phyloP scores from a whole-genome alignment of 306 rosid genomes.

The Gynostemma pentaphyllum region DNA sequence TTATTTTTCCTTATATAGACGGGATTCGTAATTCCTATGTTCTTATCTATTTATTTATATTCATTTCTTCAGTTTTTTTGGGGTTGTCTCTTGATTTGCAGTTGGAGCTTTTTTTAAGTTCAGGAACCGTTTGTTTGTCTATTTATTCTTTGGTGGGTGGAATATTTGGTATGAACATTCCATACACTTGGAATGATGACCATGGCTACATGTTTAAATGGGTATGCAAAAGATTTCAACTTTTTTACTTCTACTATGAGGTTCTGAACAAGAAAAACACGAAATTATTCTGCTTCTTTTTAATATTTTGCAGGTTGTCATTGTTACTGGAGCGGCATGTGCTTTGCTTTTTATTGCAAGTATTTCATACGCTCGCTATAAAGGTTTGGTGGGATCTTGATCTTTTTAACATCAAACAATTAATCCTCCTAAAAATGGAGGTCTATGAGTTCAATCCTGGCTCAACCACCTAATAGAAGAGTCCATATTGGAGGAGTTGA shows the following conservation, averaged over 20 bases:
- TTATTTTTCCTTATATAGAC: constrained; percentile 9
- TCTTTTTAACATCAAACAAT: neutral
- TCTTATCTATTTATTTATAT: neutral
- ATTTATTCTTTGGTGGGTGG: constrained; percentile 46
- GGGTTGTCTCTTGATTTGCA: constrained; percentile 20
- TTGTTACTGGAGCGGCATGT: constrained; percentile 20
- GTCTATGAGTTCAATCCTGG: neutral
- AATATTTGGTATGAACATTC: constrained; percentile 64
- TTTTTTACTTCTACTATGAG: neutral
- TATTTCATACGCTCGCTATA: constrained; percentile 41
- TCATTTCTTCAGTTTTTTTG: constrained; percentile 4
- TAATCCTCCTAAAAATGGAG: neutral
- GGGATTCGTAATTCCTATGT: neutral
- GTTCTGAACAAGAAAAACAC: neutral
- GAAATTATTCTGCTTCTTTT: neutral
- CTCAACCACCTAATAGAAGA: too few relatives aligned
- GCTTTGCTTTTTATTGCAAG: constrained; percentile 22
- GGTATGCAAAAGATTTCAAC: constrained; percentile 27
- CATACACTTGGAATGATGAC: constrained; percentile 33
- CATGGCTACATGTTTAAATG: constrained; percentile 63
- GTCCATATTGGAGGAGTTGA: neutral
- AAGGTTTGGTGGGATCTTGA: constrained; percentile 62
- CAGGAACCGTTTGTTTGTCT: constrained; percentile 43
- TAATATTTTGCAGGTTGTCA: constrained; percentile 42
- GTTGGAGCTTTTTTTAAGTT: constrained; percentile 65